phyloP scores from a whole-genome alignment of 306 rosid species.

The Vigna unguiculata region DNA sequence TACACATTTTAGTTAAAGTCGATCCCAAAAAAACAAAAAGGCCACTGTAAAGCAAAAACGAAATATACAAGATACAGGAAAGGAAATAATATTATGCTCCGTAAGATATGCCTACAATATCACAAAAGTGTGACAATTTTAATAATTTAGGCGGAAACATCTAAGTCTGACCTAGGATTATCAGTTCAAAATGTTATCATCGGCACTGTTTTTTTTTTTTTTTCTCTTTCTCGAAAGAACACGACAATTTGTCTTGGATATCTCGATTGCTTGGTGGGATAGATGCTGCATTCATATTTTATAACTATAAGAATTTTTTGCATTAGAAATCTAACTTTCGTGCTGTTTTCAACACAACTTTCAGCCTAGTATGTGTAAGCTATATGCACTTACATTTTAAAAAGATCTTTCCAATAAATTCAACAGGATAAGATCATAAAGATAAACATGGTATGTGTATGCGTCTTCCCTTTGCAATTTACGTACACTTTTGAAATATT shows the following conservation, averaged over 20 bases:
- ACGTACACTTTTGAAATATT: neutral
- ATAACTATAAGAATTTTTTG: neutral
- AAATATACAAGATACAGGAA: too few relatives aligned
- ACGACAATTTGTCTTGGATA: constrained; percentile 43
- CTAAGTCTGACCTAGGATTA: constrained; percentile 38
- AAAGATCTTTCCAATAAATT: constrained; percentile 21
- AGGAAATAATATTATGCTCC: too few relatives aligned
- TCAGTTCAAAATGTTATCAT: constrained; percentile 23
- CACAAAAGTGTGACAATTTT: neutral
- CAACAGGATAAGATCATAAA: constrained; percentile 19
- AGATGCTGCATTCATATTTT: constrained; percentile 32
- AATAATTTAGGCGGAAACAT: neutral
- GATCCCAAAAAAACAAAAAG: too few relatives aligned
- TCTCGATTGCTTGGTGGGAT: constrained; percentile 31
- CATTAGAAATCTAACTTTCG: constrained; percentile 11
- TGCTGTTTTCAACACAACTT: neutral
- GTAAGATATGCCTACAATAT: neutral
- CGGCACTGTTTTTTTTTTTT: constrained; percentile 1
- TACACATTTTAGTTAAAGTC: too few relatives aligned
- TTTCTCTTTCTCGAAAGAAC: neutral
- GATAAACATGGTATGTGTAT: constrained; percentile 45
- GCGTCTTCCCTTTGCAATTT: neutral
- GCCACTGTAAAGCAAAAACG: too few relatives aligned
- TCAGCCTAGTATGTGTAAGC: constrained; percentile 5
- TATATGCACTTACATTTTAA: neutral